A percentile compares a stretch with the other conserved stretches of the same genome.
phyloP scores from a whole-genome alignment of 129 eudicot species.

The Daucus carota region DNA sequence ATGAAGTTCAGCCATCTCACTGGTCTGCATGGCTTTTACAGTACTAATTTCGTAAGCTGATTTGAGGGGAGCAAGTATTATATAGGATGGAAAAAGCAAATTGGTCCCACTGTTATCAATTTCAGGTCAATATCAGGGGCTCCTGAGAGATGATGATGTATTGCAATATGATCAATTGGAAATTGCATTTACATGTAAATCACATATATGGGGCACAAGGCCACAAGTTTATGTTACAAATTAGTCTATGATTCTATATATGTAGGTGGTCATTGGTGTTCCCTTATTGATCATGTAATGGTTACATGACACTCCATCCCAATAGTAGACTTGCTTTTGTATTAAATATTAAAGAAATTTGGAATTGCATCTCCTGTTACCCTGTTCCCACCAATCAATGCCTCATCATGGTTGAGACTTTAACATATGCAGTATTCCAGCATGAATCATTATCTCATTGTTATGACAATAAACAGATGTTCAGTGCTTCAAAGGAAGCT shows the following conservation, averaged over 20 bases:
- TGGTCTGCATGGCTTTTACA: conserved; percentile 14
- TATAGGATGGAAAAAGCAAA: conserved; percentile 62
- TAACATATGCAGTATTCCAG: no score
- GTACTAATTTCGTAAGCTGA: conserved; percentile 8
- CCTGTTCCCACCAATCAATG: conserved; percentile 43
- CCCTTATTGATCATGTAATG: conserved; percentile 13
- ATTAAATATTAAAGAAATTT: conserved; percentile 28
- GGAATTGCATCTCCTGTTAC: conserved; percentile 18
- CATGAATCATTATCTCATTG: no score
- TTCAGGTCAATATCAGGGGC: conserved; percentile 23
- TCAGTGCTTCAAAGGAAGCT: neutral
- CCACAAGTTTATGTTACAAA: neutral
- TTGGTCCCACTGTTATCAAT: conserved; percentile 31
- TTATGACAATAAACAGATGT: neutral
- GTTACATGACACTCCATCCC: conserved; percentile 24
- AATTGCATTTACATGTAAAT: conserved; percentile 8
- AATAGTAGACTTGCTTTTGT: conserved; percentile 11
- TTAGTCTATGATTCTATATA: neutral
- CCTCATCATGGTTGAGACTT: conserved; percentile 30
- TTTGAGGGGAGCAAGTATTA: conserved; percentile 38
- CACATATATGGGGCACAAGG: neutral
- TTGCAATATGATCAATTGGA: conserved; percentile 15
- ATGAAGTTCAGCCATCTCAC: conserved; percentile 28
- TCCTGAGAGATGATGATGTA: conserved; percentile 28
- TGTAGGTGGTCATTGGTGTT: conserved; percentile 5